phyloP scores from a whole-genome alignment of 495 filamentous ascomycete genomes.

The Penicillium diatomitis region DNA sequence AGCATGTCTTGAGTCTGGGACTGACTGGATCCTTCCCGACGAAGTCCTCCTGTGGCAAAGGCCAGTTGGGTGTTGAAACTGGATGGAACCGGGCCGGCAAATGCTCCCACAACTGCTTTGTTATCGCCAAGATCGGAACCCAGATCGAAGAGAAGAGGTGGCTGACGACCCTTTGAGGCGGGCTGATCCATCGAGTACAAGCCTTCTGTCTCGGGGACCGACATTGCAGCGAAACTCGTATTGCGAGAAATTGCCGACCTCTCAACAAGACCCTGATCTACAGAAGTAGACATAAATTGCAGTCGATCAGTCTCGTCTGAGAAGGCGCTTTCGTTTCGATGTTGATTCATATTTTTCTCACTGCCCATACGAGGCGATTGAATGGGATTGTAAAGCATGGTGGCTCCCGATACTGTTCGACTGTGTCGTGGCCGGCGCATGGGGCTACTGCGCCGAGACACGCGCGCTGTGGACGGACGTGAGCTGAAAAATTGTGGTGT shows the following conservation, averaged over 20 bases:
- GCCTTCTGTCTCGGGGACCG: constrained; percentile 40
- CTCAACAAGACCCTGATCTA: constrained; percentile 20
- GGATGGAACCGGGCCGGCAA: constrained; percentile 52
- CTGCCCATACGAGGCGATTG: constrained; percentile 40
- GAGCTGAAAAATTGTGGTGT: constrained; percentile 38
- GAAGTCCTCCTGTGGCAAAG: constrained; percentile 48
- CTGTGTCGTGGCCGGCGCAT: constrained; percentile 23
- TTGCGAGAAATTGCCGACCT: constrained; percentile 25
- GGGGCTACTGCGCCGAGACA: constrained; percentile 33
- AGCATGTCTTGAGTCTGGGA: constrained; percentile 63
- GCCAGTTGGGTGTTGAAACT: constrained; percentile 75
- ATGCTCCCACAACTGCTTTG: constrained; percentile 44
- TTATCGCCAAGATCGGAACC: constrained; percentile 68
- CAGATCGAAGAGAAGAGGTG: constrained; percentile 56
- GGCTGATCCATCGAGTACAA: constrained; percentile 31
- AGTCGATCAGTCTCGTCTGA: constrained; percentile 15
- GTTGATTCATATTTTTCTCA: constrained; percentile 23
- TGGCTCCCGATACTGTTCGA: constrained; percentile 67
- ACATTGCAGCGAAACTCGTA: constrained; percentile 42
- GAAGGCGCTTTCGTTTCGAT: constrained; percentile 14
- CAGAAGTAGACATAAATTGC: constrained; percentile 13
- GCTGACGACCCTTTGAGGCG: constrained; percentile 26
- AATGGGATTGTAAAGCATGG: constrained; percentile 55
- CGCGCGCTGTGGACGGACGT: constrained; percentile 33
- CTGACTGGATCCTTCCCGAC: constrained; percentile 28